Base-by-base conservation (phyloP, 441 rosid genomes). In the Syzygium malaccense region DNA sequence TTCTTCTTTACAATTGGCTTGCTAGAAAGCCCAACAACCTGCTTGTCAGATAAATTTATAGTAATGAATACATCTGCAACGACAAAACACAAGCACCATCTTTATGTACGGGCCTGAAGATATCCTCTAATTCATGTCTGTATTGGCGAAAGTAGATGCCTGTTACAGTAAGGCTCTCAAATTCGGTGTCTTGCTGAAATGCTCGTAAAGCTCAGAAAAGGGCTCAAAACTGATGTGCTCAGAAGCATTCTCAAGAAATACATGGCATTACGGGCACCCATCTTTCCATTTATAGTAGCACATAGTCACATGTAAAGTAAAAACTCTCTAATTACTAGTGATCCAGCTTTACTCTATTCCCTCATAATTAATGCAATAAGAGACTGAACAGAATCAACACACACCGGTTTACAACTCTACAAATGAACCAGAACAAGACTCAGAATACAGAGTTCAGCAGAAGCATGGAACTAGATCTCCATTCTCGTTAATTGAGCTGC, bases 331-430 rank as follows among this genome's bases (percentile, higher is more conserved):
- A 23, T 37, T 37, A 45, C 28, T 71, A 20, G n/a, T 20, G 49
- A 71, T 37, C 49, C 83, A 71, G n/a, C n/a, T 71, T 33, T 12
- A 75, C 51, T 41, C 83, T 7, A 37, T 41, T 75, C 83, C 18
- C 10, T 75, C 53, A 13, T 75, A 75, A 41, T 41, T 6, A 23
- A 88, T 58, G 78, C 91, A 85, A 86, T 55, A 86, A 87, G 88
- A 64, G 86, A 41, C 57, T 54, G 88, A 89, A 85, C 19, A 86
- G 66, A 55, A 86, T 15, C 66, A 84, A 83, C 88, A 86, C 78
- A 88, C 88, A 68, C 87, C 26, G n/a, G 86, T 90, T 87, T 88
- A 87, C 80, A 54, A 19, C 55, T 30, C 58, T 57, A 85, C 62
- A 55, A 54, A 54, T 54, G 62, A 54, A 85, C 62, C 58, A 33